Evolutionary conservation across 1,139 yeast genomes (phyloP).

Genomic region (Groenewaldozyma auringiensis): DNA sequence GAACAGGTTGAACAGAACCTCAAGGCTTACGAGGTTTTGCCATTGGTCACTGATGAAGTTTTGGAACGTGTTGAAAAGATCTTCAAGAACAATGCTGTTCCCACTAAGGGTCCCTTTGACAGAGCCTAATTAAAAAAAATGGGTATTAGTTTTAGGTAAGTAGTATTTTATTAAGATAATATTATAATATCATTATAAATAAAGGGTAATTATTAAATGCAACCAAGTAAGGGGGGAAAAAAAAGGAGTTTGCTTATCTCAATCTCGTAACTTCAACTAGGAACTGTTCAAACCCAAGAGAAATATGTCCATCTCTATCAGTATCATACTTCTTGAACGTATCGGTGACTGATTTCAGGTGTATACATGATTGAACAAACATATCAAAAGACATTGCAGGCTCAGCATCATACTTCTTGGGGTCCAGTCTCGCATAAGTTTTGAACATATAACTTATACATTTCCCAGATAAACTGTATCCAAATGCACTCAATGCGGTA

Average conservation of each 20-base stretch:
- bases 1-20: conserved; percentile 30
- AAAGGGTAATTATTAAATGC: no score
- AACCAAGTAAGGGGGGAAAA: no score
- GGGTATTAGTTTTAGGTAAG: no score
- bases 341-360: conserved; percentile 70
- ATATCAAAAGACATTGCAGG: conserved; percentile 70
- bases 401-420: conserved; percentile 30
- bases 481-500: conserved; percentile 60
- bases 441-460: conserved; percentile 56
- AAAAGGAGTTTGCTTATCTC: no score
- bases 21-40: conserved; percentile 28
- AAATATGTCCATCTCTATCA: conserved; percentile 70
- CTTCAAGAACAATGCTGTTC: conserved; percentile 23
- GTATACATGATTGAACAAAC: conserved; percentile 73
- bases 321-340: conserved; percentile 69
- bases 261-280: conserved; percentile 46
- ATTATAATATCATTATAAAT: no score
- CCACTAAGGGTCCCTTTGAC: conserved; percentile 7
- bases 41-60: conserved; percentile 26
- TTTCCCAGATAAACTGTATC: conserved; percentile 57
- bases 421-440: conserved; percentile 43
- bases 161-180: no score
- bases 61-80: conserved; percentile 27
- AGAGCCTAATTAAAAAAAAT: not conserved
- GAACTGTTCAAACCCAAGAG: conserved; percentile 71